Base-by-base conservation (phyloP, 2,329 filamentous ascomycete genomes). In the Amphichorda felina region DNA sequence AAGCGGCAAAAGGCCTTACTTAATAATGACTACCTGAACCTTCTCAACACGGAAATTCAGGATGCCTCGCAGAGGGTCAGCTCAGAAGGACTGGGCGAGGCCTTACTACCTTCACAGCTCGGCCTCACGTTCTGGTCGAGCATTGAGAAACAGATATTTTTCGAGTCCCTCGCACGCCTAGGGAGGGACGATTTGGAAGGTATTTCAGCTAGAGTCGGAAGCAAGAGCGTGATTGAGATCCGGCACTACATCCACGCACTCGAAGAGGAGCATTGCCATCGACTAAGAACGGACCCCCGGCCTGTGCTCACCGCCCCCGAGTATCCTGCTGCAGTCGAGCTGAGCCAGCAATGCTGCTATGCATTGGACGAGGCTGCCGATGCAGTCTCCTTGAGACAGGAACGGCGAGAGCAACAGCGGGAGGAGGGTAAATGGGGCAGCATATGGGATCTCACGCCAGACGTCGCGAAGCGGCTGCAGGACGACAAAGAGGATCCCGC, bases 161-260 rank as follows among this genome's bases (percentile, higher is more conserved):
- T 85, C 51, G 62, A 70, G 11, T 69, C 73, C 0, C 54, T 93
- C 3, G 63, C 68, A 2, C 71, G 72, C 1, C 64, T 81, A 2
- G 85, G 85, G 0, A 69, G 62, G 35, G 69, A 75, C 45, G 63
- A 86, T 41, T 46, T 81, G 1, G 56, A 57, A 2, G 71, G 67
- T 2, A 79, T 95, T 37, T 68, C 83, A 2, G 47, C 56, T 8
- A 64, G 70, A 1, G 63, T 94, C 13, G 64, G 64, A 1, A 79
- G 75, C 24, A 96, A 96, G 56, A 79, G 75, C 39, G 70, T 75
- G 43, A 51, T 80, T 8, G 86, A 95, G 56, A 75, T 91, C 24
- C 68, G 69, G 19, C 72, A 81, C 34, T 87, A 87, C 50, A 53
- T 93, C 4, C 48, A 63, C 6, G 53, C 82, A 1, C 64, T 95